Evolutionary conservation across 129 eudicot genomes (phyloP), one percentile per base, ranked within the genome.

Genomic region (Heracleum sosnowskyi): DNA sequence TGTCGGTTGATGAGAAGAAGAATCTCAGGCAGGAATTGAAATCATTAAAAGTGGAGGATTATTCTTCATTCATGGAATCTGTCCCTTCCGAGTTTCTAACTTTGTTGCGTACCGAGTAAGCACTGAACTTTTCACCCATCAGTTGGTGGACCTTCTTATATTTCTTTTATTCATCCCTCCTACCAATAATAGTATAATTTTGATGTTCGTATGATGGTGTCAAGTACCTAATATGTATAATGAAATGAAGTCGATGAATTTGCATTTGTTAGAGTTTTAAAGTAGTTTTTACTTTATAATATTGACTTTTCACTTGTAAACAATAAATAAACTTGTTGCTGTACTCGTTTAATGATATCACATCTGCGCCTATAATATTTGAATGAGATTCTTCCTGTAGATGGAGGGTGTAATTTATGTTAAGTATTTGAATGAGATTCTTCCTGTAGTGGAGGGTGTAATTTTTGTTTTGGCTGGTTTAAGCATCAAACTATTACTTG

Each of bases 31-130:
- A 90, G 90, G 97, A 95, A 76, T 72, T 95, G 82, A 88, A 88
- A 83, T 82, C 84, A 46, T 83, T 95, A 39, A 87, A 78, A 75
- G 77, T 90, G 78, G 98, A 85, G 69, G 91, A 91, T 76, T 35
- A 87, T 76, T 95, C 98, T 75, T 81, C 90, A 46, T 91, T 95
- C 79, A 83, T 95, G 98, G 98, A 95, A 78, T 90, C 97, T 49
- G 82, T 92, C 76, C 97, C 96, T 64, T 80, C 98, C 0, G 96
- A 95, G 47, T 86, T 95, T 86, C 86, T 92, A 70, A 87, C 93
- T 13, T 83, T 90, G 29, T 78, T 91, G 80, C 88, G 96, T 24
- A 88, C 98, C 17, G 98, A 95, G 98, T 95, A 91, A 86, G 78
- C 11, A 76, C 69, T 60, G 69, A 72, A 71, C 44, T 68, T 82